Percentiles rank a stretch among this genome's conserved stretches.
Evolutionary conservation across 495 filamentous ascomycete species (phyloP).

Genomic region (Talaromyces adpressus): DNA sequence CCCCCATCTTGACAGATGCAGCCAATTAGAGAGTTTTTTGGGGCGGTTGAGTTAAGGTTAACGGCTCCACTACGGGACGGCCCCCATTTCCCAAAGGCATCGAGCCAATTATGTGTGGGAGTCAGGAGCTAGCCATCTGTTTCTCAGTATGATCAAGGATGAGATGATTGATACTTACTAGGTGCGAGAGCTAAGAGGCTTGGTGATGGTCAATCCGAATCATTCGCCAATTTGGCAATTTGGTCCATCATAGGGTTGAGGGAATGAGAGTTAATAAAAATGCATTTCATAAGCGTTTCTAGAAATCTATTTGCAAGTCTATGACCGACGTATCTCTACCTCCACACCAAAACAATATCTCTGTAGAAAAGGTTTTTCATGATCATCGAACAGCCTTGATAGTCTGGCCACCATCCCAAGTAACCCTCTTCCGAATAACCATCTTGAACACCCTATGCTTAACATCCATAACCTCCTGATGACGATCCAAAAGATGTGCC

Average conservation of each 20-base stretch:
- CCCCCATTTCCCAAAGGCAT: neutral
- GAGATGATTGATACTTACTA: neutral
- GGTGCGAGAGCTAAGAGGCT: no score
- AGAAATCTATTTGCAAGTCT: neutral
- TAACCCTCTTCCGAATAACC: conserved; percentile 18
- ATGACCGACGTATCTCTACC: neutral
- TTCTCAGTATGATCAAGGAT: no score
- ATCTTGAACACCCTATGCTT: conserved; percentile 16
- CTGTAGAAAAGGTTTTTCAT: neutral
- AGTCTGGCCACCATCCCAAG: conserved; percentile 22
- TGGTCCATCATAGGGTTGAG: neutral
- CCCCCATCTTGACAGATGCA: neutral
- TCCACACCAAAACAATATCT: neutral
- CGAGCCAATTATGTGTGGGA: neutral
- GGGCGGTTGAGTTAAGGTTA: neutral
- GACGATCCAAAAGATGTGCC: conserved; percentile 36
- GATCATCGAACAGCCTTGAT: conserved; percentile 17
- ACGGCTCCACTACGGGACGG: conserved; percentile 1
- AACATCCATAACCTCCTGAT: conserved; percentile 10
- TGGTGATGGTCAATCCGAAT: no score
- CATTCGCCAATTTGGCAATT: no score
- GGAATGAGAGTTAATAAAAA: neutral
- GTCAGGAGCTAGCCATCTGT: neutral
- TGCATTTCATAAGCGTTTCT: neutral
- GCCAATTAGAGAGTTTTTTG: neutral